These are phyloP conservation scores for Heliosperma pusillum DNA, from an alignment of 148 eudicot genomes.

Conservation along the genomic window DNA sequence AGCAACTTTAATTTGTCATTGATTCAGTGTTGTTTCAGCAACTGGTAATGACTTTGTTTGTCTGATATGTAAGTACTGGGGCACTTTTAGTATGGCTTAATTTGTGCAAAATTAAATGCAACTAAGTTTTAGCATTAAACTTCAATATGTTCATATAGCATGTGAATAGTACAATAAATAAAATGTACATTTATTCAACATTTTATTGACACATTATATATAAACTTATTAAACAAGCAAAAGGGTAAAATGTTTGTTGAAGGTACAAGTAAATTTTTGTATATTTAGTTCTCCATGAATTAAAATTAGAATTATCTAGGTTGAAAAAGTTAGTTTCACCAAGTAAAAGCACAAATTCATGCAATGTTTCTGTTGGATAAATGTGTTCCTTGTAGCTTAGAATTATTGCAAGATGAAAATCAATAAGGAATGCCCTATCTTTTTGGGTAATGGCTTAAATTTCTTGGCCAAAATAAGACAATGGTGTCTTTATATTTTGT, in stretches of 20 bases:
- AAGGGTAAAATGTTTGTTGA: not conserved
- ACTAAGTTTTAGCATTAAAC: slow-evolving; percentile 6
- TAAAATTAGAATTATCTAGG: not conserved
- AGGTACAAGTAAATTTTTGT: not conserved
- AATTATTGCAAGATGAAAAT: slow-evolving; percentile 2
- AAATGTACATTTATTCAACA: not conserved
- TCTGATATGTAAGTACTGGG: slow-evolving; percentile 4
- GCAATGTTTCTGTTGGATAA: slow-evolving; percentile 1
- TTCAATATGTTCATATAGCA: slow-evolving; percentile 8
- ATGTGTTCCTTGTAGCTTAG: not conserved
- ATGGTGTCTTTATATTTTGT: slow-evolving; percentile 17
- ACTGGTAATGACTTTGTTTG: slow-evolving; percentile 22
- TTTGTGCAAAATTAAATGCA: slow-evolving; percentile 19
- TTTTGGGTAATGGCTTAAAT: slow-evolving; percentile 16
- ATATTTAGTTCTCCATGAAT: not conserved
- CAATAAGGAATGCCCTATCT: slow-evolving; percentile 17
- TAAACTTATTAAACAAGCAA: not conserved
- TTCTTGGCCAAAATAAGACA: slow-evolving; percentile 17
- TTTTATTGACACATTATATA: not conserved
- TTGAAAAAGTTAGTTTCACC: not conserved
- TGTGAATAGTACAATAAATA: slow-evolving; percentile 5
- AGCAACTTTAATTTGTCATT: slow-evolving; percentile 34
- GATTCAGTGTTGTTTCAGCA: slow-evolving; percentile 35
- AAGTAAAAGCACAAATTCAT: not conserved
- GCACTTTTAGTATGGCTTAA: slow-evolving; percentile 10